A percentile compares a stretch with the other conserved stretches of the same genome.
Conservation (phyloP, 2,329 filamentous ascomycete species). For the Penicillium sp. region DNA sequence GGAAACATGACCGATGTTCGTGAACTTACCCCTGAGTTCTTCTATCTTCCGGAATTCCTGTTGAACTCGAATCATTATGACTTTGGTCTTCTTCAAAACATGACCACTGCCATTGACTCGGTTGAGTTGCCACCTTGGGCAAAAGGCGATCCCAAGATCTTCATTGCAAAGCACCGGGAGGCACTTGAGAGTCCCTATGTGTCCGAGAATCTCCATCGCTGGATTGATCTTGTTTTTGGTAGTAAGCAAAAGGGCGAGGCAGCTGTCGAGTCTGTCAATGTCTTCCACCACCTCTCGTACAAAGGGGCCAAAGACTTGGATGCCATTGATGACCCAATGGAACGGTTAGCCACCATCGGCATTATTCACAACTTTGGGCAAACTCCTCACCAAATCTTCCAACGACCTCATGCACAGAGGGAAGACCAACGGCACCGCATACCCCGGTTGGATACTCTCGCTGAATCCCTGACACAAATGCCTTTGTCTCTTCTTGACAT, state of each 20-base stretch:
- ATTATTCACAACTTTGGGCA: conserved; percentile 99
- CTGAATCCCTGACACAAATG: conserved; percentile 71
- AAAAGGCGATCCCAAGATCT: conserved; percentile 91
- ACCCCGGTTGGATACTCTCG: conserved; percentile 72
- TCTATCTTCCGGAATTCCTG: conserved; percentile 91
- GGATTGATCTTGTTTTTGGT: conserved; percentile 96
- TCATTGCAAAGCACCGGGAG: conserved; percentile 93
- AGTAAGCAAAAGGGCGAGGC: conserved; percentile 91
- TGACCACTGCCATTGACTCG: conserved; percentile 73
- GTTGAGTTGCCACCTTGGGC: conserved; percentile 94
- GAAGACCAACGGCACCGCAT: conserved; percentile 65
- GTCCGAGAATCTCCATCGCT: conserved; percentile 81
- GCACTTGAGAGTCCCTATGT: conserved; percentile 92
- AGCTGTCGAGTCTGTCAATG: conserved; percentile 85
- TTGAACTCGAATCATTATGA: conserved; percentile 94
- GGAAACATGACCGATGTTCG: conserved; percentile 92
- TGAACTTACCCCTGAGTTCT: conserved; percentile 95
- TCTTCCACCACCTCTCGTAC: conserved; percentile 95
- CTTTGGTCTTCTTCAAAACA: conserved; percentile 82
- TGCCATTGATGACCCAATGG: conserved; percentile 81
- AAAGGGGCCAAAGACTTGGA: conserved; percentile 91
- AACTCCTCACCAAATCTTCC: conserved; percentile 92
- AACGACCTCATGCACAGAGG: conserved; percentile 71
- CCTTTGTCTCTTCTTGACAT: conserved; percentile 75
- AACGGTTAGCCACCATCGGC: conserved; percentile 82